These are phyloP conservation scores for Torulaspora globosa DNA, from an alignment of 1,139 yeast species.

Conservation along the genomic window DNA sequence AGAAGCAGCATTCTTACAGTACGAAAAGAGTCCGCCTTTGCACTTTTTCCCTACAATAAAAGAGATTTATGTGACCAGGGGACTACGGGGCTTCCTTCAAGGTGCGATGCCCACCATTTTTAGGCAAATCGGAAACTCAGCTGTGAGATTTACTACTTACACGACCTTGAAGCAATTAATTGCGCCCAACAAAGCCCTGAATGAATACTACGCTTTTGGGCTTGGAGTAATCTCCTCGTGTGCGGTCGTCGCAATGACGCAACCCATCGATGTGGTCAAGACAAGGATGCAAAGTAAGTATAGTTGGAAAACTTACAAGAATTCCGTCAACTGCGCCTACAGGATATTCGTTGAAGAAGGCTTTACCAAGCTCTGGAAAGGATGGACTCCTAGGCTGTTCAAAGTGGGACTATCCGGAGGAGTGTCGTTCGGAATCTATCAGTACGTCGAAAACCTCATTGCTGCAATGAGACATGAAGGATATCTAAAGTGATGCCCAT, in stretches of 20 bases:
- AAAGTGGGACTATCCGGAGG: conserved; percentile 80
- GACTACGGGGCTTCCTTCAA: conserved; percentile 70
- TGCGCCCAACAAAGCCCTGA: conserved; percentile 47
- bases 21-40: conserved; percentile 51
- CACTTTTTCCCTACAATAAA: conserved; percentile 51
- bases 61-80: conserved; percentile 73
- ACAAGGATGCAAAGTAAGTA: conserved; percentile 80
- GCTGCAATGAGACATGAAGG: conserved; percentile 23
- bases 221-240: conserved; percentile 55
- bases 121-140: conserved; percentile 74
- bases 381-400: conserved; percentile 73
- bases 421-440: conserved; percentile 67
- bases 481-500: conserved; percentile 14
- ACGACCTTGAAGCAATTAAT: conserved; percentile 68
- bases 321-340: conserved; percentile 69
- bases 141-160: conserved; percentile 80
- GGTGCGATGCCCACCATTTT: conserved; percentile 77
- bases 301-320: conserved; percentile 50
- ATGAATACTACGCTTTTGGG: conserved; percentile 48
- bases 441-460: conserved; percentile 47
- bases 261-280: conserved; percentile 87
- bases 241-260: conserved; percentile 75
- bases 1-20: conserved; percentile 21
- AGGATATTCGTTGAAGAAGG: conserved; percentile 70
- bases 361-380: conserved; percentile 61